Evolutionary conservation across 2,329 filamentous ascomycete species (phyloP), one percentile per base, ranked within the genome.

Genomic region (Paraconiothyrium sp.): DNA sequence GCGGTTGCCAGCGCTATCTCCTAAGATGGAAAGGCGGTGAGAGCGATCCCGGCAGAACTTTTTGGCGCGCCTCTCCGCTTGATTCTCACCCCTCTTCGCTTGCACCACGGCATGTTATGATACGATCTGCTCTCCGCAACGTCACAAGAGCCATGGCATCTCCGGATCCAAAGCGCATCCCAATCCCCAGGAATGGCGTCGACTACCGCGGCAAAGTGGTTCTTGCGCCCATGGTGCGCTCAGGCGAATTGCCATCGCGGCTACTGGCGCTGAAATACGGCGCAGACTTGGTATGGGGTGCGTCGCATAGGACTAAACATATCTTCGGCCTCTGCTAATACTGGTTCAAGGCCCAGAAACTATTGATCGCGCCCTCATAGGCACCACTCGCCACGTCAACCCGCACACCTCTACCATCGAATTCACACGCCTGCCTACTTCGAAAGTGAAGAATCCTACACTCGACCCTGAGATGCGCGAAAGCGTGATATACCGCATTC

Each of bases 171-270:
- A 66, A 90, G 76, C 88, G 84, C 75, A 92, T 97, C 41, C 90
- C 93, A 55, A 97, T 97, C 68, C 94, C 94, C 67, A 86, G 85
- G 63, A 91, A 91, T 78, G 94, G 94, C 55, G 93, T 97, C 73
- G 93, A 97, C 83, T 98, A 97, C 81, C 88, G 94, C 70, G 91
- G 92, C 80, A 97, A 96, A 80, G 82, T 98, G 67, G 95, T 98
- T 48, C 90, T 99, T 66, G 95, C 95, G 64, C 95, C 95, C 44
- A 99, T 99, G 95, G 94, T 97, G 60, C 91, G 95, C 69, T 97
- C 93, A n/a, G 95, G 95, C 75, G 95, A 99, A 83, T 84, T 97
- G 63, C 94, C 95, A 3, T 95, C 92, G 43, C 90, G 95, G 61
- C 86, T 99, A 30, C 82, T 97, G 47, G 92, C 95, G 35, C 87